A percentile compares a stretch with the other conserved stretches of the same genome.
Conservation (phyloP, 1,284 basidiomycete genomes). For the Pholiota adiposa region DNA sequence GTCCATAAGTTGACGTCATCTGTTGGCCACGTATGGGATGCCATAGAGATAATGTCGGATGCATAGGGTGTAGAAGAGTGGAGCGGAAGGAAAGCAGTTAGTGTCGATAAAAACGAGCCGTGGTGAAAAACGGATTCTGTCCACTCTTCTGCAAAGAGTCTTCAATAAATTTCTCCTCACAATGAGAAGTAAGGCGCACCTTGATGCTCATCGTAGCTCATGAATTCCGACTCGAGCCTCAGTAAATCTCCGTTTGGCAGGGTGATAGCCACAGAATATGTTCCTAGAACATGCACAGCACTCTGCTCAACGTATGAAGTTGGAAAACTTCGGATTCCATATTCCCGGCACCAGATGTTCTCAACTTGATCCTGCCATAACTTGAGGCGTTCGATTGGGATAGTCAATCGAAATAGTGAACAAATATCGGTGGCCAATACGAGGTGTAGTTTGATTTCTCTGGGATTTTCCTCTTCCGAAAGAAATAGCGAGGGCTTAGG, state of each 20-base stretch:
- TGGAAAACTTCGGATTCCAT: conserved; percentile 60
- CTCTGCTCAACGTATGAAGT: conserved; percentile 42
- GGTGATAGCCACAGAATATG: conserved; percentile 70
- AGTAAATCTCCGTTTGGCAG: conserved; percentile 73
- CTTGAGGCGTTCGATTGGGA: conserved; percentile 61
- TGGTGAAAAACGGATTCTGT: conserved; percentile 65
- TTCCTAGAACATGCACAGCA: conserved; percentile 73
- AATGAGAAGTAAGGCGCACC: conserved; percentile 44
- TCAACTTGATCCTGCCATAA: conserved; percentile 62
- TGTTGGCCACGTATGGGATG: conserved; percentile 72
- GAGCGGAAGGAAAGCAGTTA: conserved; percentile 69
- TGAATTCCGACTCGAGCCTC: conserved; percentile 66
- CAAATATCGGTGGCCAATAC: conserved; percentile 71
- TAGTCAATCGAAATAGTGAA: conserved; percentile 77
- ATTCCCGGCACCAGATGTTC: conserved; percentile 69
- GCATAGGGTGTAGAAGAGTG: conserved; percentile 48
- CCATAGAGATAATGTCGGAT: conserved; percentile 67
- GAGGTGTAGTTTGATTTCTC: conserved; percentile 78
- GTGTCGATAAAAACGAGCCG: conserved; percentile 62
- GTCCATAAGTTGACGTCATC: conserved; percentile 79
- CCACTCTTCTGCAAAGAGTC: conserved; percentile 63
- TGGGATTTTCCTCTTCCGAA: conserved; percentile 55
- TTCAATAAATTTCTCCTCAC: too few relatives aligned
- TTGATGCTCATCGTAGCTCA: conserved; percentile 53
- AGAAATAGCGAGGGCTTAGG: conserved; percentile 69